These are phyloP conservation scores for Citrus glauca DNA, from an alignment of 345 rosid species.

Conservation along the genomic window DNA sequence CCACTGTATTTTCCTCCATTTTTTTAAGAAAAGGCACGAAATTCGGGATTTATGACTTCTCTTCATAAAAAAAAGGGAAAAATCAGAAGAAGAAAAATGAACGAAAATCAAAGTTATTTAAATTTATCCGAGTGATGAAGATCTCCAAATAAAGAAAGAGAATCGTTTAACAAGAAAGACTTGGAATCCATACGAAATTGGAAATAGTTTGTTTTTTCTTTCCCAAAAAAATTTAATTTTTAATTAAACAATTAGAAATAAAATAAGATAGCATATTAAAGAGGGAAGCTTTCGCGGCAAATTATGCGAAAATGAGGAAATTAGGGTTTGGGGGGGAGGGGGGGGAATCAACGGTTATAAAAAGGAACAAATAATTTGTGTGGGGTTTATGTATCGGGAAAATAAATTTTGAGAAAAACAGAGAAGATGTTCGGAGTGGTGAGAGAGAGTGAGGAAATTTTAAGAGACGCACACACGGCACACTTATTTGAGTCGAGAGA, in stretches of 20 bases:
- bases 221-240: no score
- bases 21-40: background rate
- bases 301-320: background rate
- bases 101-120: no score
- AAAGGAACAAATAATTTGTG: background rate
- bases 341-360: no score
- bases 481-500: no score
- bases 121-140: background rate
- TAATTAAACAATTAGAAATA: background rate
- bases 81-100: background rate
- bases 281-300: background rate
- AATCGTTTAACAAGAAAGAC: background rate
- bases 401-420: background rate
- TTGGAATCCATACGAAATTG: background rate
- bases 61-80: background rate
- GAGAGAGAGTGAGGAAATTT: background rate
- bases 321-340: background rate
- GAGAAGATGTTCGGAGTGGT: background rate
- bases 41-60: background rate
- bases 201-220: no score
- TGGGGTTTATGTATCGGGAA: no score
- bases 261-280: background rate
- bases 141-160: background rate
- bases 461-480: background rate
- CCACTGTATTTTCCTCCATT: constrained; percentile 20